These are phyloP conservation scores for Candida freyschussii DNA, from an alignment of 1,139 yeast genomes.

Conservation along the genomic window DNA sequence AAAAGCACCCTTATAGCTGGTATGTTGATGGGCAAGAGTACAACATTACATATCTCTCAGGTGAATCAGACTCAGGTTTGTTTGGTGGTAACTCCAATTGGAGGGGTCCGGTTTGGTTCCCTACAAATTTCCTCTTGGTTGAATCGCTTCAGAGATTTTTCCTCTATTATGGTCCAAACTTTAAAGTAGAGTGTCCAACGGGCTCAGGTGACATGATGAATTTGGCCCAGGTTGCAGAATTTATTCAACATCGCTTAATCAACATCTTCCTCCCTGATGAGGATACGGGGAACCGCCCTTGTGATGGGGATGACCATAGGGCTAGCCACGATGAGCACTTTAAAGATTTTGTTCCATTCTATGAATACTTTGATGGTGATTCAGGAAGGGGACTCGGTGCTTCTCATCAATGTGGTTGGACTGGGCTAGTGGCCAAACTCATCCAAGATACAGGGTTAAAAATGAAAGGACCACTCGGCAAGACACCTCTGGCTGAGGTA, in stretches of 20 bases:
- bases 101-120: constrained; percentile 99
- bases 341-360: constrained; percentile 74
- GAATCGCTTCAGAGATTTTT: constrained; percentile 89
- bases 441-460: constrained; percentile 87
- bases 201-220: constrained; percentile 80
- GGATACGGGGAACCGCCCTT: constrained; percentile 64
- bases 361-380: constrained; percentile 92
- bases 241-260: constrained; percentile 82
- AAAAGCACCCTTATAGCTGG: constrained; percentile 83
- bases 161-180: constrained; percentile 81
- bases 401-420: constrained; percentile 97
- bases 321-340: constrained; percentile 69
- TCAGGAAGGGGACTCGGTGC: constrained; percentile 95
- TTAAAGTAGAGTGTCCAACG: constrained; percentile 87
- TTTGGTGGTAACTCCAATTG: constrained; percentile 97
- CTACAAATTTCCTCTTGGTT: constrained; percentile 80
- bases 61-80: constrained; percentile 91
- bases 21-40: constrained; percentile 75
- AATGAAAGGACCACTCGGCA: constrained; percentile 39
- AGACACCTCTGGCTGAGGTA: constrained; percentile 24
- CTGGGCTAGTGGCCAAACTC: constrained; percentile 89
- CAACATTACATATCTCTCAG: constrained; percentile 78
- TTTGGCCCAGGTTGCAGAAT: constrained; percentile 90
- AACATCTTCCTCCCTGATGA: constrained; percentile 73
- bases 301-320: constrained; percentile 64